These are phyloP conservation scores for Mycena filopes DNA, from an alignment of 768 basidiomycete species.

Conservation along the genomic window DNA sequence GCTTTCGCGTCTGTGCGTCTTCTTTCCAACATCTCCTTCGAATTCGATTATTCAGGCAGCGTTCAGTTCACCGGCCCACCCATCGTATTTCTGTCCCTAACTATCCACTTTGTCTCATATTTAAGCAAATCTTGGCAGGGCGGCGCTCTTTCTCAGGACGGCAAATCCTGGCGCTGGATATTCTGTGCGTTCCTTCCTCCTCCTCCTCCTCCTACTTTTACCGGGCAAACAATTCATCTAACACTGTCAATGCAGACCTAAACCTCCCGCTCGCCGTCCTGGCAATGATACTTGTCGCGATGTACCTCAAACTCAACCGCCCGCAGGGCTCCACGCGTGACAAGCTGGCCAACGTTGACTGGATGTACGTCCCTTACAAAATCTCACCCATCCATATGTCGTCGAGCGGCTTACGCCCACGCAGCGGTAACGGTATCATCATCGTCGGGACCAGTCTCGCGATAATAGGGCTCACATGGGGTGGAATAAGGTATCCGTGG, in stretches of 20 bases:
- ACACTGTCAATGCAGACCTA: too few relatives aligned
- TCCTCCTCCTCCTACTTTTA: too few relatives aligned
- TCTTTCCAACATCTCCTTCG: neutral
- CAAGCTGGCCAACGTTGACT: too few relatives aligned
- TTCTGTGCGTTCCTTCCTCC: slow-evolving; percentile 34
- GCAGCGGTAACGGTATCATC: slow-evolving; percentile 48
- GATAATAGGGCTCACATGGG: slow-evolving; percentile 53
- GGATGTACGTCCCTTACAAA: neutral
- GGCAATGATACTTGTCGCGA: too few relatives aligned
- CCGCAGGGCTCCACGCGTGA: too few relatives aligned
- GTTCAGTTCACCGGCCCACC: slow-evolving; percentile 16
- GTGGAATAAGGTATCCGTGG: slow-evolving; percentile 50
- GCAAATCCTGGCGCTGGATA: slow-evolving; percentile 41
- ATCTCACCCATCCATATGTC: too few relatives aligned
- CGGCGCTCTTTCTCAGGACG: slow-evolving; percentile 33
- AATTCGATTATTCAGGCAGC: neutral
- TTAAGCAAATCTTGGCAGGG: neutral
- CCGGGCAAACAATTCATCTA: too few relatives aligned
- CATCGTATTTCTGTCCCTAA: slow-evolving; percentile 1
- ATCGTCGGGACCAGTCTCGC: slow-evolving; percentile 42
- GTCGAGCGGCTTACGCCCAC: too few relatives aligned
- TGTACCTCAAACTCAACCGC: neutral
- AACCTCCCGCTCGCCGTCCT: slow-evolving; percentile 35
- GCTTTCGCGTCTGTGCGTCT: slow-evolving; percentile 41
- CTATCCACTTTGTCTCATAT: neutral